Conservation (phyloP, 2,329 filamentous ascomycete species). For the Verticillium longisporum region DNA sequence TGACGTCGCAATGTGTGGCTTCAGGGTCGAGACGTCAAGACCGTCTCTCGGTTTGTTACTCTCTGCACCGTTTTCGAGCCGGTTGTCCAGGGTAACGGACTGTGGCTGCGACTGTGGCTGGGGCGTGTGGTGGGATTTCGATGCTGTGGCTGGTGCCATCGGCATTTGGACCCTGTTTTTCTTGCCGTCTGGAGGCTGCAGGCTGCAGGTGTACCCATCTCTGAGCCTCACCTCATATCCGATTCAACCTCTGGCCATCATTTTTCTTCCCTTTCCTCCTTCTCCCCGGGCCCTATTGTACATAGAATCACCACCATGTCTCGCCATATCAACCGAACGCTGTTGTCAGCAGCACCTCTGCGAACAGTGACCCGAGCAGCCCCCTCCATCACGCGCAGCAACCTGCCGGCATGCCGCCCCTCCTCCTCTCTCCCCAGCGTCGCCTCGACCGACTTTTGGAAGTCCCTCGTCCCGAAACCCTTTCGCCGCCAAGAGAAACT, state of each 20-base stretch:
- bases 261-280: background rate
- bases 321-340: background rate
- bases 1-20: slow-evolving; percentile 2
- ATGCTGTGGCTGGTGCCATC: background rate
- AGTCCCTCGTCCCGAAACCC: slow-evolving; percentile 61
- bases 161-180: background rate
- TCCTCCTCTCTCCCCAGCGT: slow-evolving; percentile 42
- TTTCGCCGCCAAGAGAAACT: slow-evolving; percentile 37
- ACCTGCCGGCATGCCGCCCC: slow-evolving; percentile 13
- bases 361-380: background rate
- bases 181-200: too few relatives aligned
- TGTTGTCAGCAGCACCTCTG: slow-evolving; percentile 3
- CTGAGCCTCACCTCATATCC: too few relatives aligned
- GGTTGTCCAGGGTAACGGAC: background rate
- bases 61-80: background rate
- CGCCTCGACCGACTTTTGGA: slow-evolving; percentile 59
- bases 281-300: background rate
- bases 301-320: slow-evolving; percentile 2
- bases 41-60: background rate
- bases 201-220: too few relatives aligned
- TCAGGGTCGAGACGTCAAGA: background rate
- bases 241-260: background rate
- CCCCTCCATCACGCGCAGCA: background rate
- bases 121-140: too few relatives aligned
- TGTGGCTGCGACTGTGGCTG: background rate